Evolutionary conservation across 1,139 yeast species (phyloP), one percentile per base, ranked within the genome.

Genomic region (Hyphopichia khmerensis): DNA sequence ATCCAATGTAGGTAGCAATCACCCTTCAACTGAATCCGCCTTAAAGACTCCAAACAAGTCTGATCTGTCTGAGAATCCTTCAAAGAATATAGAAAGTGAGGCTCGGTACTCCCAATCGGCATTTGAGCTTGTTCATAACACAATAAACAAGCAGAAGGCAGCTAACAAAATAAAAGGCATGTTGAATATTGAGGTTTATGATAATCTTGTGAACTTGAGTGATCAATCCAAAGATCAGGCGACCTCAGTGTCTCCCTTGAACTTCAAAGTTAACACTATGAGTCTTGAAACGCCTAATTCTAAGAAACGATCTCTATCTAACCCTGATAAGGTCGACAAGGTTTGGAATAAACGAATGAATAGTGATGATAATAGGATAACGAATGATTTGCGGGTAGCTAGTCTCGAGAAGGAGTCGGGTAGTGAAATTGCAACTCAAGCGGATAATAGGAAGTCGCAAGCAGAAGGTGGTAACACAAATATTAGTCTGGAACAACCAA

Each of bases 91-190:
- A 5, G 24, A 21, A 8, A 21, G 8, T 8, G n/a, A 21, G 4
- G 36, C 26, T 4, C 39, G 51, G 23, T 53, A 48, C 36, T 53
- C 59, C 7, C 40, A 42, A 24, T 53, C 57, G 10, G 55, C 56
- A 3, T 54, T 54, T 46, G 57, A 51, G 27, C 30, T 43, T 5
- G 23, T 15, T 3, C 13, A 15, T 8, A 29, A 5, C n/a, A 35
- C 19, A 10, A 18, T 33, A 8, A 24, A 14, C 15, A 39, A 33
- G n/a, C 14, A 18, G 13, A 35, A 23, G 4, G 46, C 43, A 38
- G 43, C 40, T 24, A 29, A 35, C 13, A 47, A 44, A 27, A 38
- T 41, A 6, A 38, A 35, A 24, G 54, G 56, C 3, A 37, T 52
- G 14, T 38, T 53, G 16, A 55, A 50, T 2, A 46, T 51, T 23